Evolutionary conservation across 331 rosid species (phyloP), one percentile per base, ranked within the genome.

Genomic region (Pyracantha coccinea): DNA sequence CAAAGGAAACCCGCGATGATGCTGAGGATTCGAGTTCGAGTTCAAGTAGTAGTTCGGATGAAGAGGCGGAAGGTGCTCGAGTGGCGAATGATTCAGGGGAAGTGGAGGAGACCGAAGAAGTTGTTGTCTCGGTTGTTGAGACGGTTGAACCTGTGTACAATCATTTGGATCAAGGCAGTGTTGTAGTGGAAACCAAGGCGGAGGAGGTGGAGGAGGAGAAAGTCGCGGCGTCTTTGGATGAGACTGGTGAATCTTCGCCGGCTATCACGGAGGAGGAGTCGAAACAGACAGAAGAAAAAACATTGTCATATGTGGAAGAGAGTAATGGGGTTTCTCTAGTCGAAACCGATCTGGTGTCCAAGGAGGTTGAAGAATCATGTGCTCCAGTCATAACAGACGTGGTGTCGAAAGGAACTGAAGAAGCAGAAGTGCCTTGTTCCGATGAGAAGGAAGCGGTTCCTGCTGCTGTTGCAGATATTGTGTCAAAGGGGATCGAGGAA

Each of bases 111-210:
- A 47, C 73, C 29, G 73, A 74, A 45, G 75, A 71, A 66, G 88
- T 70, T 85, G 52, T 72, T 31, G 84, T 83, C 28, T 61, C 82
- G 33, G 71, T 70, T 76, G 75, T 8, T 27, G 79, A 76, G 59
- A 60, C 59, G 20, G 61, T 25, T 60, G 27, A 53, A 60, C 27
- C 28, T 61, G 31, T 32, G 50, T 33, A 4, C 19, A n/a, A 65
- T 1, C 28, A 65, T 19, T 33, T 65, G 52, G 69, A 65, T n/a
- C 50, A 32, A 65, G 27, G 10, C 10, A 0, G 7, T 61, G 69
- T 27, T 68, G 61, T 17, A 14, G 41, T 7, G 17, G 14, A 29
- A 58, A 19, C 62, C 19, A 21, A 12, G 27, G 8, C 14, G n/a
- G 17, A 75, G 25, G 74, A 78, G 28, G 74, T 76, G 59, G 80